Evolutionary conservation across 2,329 filamentous ascomycete species (phyloP).

Genomic region (Colletotrichum somersetense): DNA sequence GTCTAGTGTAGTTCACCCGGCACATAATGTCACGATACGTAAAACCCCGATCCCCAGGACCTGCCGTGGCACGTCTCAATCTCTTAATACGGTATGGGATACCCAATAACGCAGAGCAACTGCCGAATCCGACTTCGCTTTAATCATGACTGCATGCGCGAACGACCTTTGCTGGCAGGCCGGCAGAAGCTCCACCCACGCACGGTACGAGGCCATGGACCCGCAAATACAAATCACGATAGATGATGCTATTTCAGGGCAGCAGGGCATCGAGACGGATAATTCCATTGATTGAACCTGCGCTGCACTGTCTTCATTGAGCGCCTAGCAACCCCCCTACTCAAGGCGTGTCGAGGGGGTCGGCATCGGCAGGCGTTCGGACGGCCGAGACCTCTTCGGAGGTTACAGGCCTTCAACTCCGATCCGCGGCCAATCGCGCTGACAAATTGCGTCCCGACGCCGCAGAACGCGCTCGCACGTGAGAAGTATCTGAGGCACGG

Average conservation of each 20-base stretch:
- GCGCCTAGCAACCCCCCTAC: background rate
- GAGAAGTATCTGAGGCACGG: background rate
- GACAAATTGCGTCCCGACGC: background rate
- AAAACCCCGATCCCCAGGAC: too few relatives aligned
- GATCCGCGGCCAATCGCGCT: background rate
- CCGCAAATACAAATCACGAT: slow-evolving; percentile 2
- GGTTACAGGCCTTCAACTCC: slow-evolving; percentile 22
- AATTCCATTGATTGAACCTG: background rate
- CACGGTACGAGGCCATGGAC: too few relatives aligned
- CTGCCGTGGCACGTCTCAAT: too few relatives aligned
- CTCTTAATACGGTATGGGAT: too few relatives aligned
- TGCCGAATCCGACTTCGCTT: too few relatives aligned
- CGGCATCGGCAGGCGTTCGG: slow-evolving; percentile 30
- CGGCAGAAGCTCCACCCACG: too few relatives aligned
- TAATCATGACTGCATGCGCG: too few relatives aligned
- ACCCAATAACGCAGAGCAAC: too few relatives aligned
- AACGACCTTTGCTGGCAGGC: too few relatives aligned
- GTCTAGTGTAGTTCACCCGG: too few relatives aligned
- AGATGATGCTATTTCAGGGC: background rate
- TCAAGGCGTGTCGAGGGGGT: background rate
- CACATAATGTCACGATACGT: too few relatives aligned
- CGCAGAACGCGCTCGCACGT: background rate
- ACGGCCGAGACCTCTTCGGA: slow-evolving; percentile 30
- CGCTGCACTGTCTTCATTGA: background rate
- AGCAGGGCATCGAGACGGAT: background rate